Percentiles rank a stretch among this genome's conserved stretches.
Evolutionary conservation across 148 eudicot species (phyloP).

Genomic region (Camellia japonica): DNA sequence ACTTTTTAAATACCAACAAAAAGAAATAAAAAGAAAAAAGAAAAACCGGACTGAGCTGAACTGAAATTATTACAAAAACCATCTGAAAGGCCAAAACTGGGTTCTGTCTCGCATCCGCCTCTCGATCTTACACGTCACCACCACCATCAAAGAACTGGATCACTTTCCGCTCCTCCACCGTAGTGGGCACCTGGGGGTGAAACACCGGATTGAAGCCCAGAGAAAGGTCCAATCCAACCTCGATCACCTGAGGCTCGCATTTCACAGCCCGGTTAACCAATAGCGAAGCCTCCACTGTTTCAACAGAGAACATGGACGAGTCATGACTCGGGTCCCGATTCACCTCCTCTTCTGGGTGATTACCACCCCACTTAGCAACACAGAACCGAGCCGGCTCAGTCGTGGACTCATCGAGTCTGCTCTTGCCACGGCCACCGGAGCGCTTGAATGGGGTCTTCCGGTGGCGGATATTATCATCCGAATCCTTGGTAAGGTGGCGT

Average conservation of each 20-base stretch:
- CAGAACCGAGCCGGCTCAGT: constrained; percentile 12
- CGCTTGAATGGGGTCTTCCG: constrained; percentile 19
- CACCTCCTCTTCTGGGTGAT: background rate
- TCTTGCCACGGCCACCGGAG: constrained; percentile 11
- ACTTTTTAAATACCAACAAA: background rate
- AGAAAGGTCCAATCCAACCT: constrained; percentile 25
- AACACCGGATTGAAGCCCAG: constrained; percentile 21
- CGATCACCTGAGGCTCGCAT: constrained; percentile 1
- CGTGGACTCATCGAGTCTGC: background rate
- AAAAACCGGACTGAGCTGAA: background rate
- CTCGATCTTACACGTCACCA: constrained; percentile 8
- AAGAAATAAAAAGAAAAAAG: background rate
- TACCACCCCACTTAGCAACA: constrained; percentile 18
- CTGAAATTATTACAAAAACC: background rate
- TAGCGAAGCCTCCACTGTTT: constrained; percentile 32
- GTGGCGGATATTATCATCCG: background rate
- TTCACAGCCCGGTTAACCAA: constrained; percentile 24
- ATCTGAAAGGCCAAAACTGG: background rate
- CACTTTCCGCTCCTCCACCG: background rate
- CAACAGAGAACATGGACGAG: constrained; percentile 34
- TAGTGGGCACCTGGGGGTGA: background rate
- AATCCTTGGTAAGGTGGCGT: constrained; percentile 31
- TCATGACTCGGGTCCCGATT: constrained; percentile 25
- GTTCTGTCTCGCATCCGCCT: background rate
- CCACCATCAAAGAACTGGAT: background rate